These are phyloP conservation scores for Herpetospermum pedunculosum DNA, from an alignment of 306 rosid genomes.

Conservation along the genomic window DNA sequence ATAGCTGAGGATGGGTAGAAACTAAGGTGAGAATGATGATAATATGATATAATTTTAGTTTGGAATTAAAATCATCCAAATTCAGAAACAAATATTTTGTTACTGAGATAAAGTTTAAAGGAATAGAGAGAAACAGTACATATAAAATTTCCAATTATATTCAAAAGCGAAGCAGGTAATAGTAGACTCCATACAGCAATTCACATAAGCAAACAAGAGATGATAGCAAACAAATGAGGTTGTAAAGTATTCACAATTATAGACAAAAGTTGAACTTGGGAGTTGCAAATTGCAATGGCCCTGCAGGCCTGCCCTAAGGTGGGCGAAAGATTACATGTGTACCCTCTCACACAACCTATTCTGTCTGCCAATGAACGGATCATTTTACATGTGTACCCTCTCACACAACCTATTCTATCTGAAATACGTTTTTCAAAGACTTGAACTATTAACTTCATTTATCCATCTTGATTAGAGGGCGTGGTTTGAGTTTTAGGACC, in stretches of 20 bases:
- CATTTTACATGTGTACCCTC: neutral
- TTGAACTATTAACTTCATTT: neutral
- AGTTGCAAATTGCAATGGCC: neutral
- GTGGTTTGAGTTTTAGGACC: neutral
- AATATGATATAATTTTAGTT: neutral
- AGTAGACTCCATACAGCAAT: neutral
- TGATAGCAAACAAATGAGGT: neutral
- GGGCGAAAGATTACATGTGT: neutral
- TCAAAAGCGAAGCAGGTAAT: neutral
- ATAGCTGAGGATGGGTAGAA: constrained; percentile 45
- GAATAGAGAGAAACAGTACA: neutral
- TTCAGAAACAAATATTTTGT: constrained; percentile 7
- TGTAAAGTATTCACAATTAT: neutral
- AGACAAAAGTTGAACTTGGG: neutral
- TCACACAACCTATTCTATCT: neutral
- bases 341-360: neutral
- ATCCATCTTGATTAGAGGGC: neutral
- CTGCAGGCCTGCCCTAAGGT: neutral
- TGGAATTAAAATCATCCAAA: constrained; percentile 10
- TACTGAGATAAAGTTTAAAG: neutral
- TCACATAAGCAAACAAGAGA: neutral
- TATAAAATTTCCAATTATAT: neutral
- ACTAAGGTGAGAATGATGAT: constrained; percentile 19
- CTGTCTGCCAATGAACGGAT: neutral
- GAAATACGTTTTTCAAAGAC: neutral